Evolutionary conservation across 2,329 filamentous ascomycete species (phyloP), one percentile per base, ranked within the genome.

Genomic region (Monilinia fructicola): DNA sequence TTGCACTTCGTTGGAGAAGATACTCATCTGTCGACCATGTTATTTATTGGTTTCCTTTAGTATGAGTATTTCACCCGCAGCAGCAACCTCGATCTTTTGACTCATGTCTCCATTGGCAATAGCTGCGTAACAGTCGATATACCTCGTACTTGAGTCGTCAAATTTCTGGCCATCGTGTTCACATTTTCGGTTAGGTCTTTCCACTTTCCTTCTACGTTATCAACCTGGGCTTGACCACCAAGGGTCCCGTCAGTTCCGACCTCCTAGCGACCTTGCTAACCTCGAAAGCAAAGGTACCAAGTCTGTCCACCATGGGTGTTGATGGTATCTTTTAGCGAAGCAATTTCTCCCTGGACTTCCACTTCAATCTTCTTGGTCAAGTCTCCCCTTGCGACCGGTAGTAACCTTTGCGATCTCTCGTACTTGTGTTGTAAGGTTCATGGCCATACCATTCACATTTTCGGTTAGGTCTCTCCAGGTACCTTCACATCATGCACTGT

Each of bases 381-480:
- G 79, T 99, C 94, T 75, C 94, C 94, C 78, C 90, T 91, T 62
- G 94, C 94, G 69, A 99, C 94, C 94, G 1, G 93, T 97, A 3
- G 94, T 98, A 68, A 99, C 95, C 75, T 94, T 92, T 69, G 94
- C 95, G 73, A 99, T 99, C 79, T 97, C 93, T 81, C 94, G 90
- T 76, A 99, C 95, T 81, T 99, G 94, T 6, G 95, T 96, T 3
- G 94, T 98, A 73, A 99, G 82, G 78, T 98, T 99, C 85, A 95
- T 96, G 76, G 94, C 94, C 94, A 99, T 98, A 73, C 93, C 91
- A 79, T 99, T 99, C 79, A 99, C 94, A 70, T 93, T 93, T 76
- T 94, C 90, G 3, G 94, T 99, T 69, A 99, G 83, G 77, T 97
- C 93, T 75, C 93, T 92, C 94, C 95, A 98, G 62, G 96, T 98